phyloP scores from a whole-genome alignment of 202 grass and related monocot genomes.

The Cymbopogon flexuosus region DNA sequence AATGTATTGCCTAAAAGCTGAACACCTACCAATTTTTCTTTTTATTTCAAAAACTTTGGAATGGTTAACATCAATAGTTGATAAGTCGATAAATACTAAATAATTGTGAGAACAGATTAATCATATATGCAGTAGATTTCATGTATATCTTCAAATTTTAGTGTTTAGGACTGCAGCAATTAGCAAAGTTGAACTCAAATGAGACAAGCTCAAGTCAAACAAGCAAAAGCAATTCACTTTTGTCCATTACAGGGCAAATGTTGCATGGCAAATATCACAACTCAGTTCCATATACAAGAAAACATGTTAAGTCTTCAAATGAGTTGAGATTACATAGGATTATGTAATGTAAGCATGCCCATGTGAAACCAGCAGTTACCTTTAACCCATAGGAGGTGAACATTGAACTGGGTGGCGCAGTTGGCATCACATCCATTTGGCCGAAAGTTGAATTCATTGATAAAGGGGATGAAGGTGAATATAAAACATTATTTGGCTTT shows the following conservation, averaged over 20 bases:
- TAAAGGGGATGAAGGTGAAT: constrained; percentile 56
- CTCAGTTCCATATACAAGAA: background rate
- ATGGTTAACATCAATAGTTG: background rate
- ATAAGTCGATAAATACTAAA: background rate
- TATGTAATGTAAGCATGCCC: constrained; percentile 3
- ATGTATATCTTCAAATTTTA: constrained; percentile 13
- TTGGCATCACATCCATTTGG: constrained; percentile 89
- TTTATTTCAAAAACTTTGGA: background rate
- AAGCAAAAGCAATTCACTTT: background rate
- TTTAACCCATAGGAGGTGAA: constrained; percentile 81
- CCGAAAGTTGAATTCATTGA: constrained; percentile 56
- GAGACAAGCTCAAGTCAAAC: constrained; percentile 30
- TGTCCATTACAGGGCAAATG: constrained; percentile 9
- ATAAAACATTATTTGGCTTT: constrained; percentile 59
- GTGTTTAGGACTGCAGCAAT: background rate
- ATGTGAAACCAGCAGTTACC: constrained; percentile 52
- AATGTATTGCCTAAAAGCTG: background rate
- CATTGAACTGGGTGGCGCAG: constrained; percentile 63
- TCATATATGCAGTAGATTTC: background rate
- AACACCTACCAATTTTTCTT: background rate
- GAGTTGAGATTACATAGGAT: background rate
- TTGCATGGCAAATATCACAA: constrained; percentile 10
- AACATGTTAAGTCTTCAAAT: constrained; percentile 25
- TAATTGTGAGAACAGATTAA: background rate
- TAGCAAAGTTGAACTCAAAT: constrained; percentile 5